Evolutionary conservation across 345 rosid genomes (phyloP), one percentile per base, ranked within the genome.

Genomic region (Melaleuca quinquenervia): DNA sequence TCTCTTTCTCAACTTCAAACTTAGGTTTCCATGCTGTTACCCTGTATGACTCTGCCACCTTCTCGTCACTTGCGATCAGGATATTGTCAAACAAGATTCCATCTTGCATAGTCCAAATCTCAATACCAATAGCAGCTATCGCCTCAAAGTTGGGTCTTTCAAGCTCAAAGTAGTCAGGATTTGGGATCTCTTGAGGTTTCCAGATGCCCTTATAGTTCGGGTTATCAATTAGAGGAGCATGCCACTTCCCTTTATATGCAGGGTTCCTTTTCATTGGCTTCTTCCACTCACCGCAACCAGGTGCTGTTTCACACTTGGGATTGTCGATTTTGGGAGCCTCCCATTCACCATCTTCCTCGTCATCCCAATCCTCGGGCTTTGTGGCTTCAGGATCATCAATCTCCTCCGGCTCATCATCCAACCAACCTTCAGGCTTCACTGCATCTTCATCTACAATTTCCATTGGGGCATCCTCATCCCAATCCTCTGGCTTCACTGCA

Each of bases 81-180:
- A 93, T 85, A 58, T 92, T 91, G 83, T 91, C 93, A 51, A 92
- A 93, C 90, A 92, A 83, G 32, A 92, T 86, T 24, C 94, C 94
- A 87, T 93, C 95, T 83, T 93, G 94, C 95, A 93, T 93, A 24
- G 95, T 93, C 95, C 94, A 93, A 58, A 93, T 92, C 93, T 93
- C 95, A 84, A 93, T 92, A 21, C 93, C 95, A 85, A 92, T 56
- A 78, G 94, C 95, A 85, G 93, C 88, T 56, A 92, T 91, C 55
- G 95, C 93, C 90, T 92, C 94, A 78, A 93, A 91, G 48, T 93
- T 76, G 9, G 93, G 92, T 48, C 82, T 84, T 20, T 90, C 89
- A 41, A 90, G 90, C 91, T 91, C 94, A 45, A 91, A 92, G 92
- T 88, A 92, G 50, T 82, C 74, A 32, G 95, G 92, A 87, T 90